Conservation (phyloP, 352 stramenopile genomes). For the Globisporangium acanthophoron region DNA sequence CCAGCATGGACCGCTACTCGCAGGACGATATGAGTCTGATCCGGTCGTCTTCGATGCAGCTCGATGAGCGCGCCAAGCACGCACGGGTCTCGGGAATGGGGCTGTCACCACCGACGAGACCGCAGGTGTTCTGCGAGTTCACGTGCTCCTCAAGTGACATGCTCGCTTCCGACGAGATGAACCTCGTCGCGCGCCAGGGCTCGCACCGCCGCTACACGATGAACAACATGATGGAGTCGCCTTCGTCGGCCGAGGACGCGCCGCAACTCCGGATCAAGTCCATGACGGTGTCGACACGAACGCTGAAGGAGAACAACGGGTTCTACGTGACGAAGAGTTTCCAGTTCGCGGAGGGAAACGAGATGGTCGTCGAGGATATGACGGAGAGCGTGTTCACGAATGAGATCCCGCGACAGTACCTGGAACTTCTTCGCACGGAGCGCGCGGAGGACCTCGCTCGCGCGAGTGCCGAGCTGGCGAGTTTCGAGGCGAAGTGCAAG, state of each 20-base stretch:
- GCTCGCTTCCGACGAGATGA: constrained; percentile 45
- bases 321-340: constrained; percentile 82
- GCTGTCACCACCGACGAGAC: constrained; percentile 41
- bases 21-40: constrained; percentile 10
- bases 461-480: constrained; percentile 42
- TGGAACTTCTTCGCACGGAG: constrained; percentile 59
- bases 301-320: constrained; percentile 65
- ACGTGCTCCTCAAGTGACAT: constrained; percentile 60
- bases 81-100: constrained; percentile 58
- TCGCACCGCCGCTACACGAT: constrained; percentile 37
- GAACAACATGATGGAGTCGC: constrained; percentile 20
- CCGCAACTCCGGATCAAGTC: constrained; percentile 61
- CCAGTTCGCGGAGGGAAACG: constrained; percentile 61
- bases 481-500: constrained; percentile 62
- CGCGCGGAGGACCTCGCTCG: constrained; percentile 42
- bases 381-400: constrained; percentile 76
- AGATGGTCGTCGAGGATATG: constrained; percentile 84
- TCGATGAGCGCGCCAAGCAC: constrained; percentile 47
- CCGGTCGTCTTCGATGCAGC: constrained; percentile 39
- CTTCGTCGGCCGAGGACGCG: constrained; percentile 7
- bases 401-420: constrained; percentile 70
- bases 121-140: constrained; percentile 80
- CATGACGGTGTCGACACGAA: constrained; percentile 67
- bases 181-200: constrained; percentile 48
- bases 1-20: constrained; percentile 6